Percentiles rank a stretch among this genome's conserved stretches.
phyloP scores from a whole-genome alignment of 2,329 filamentous ascomycete genomes.

The Neofusicoccum umdonicola region DNA sequence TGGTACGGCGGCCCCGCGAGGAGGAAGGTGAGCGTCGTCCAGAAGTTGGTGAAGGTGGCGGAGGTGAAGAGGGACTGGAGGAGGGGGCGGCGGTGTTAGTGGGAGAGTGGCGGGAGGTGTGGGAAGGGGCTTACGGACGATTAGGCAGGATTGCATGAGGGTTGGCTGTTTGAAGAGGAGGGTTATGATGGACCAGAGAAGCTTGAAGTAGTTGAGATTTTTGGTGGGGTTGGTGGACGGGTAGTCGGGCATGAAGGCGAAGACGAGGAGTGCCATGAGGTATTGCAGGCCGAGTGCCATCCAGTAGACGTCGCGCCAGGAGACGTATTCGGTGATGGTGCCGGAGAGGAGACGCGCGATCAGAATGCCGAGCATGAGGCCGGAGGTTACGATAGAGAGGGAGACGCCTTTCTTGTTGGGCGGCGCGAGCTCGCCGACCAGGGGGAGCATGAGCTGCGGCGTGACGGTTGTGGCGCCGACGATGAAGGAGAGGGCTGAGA shows the following conservation, averaged over 20 bases:
- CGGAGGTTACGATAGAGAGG: conserved; percentile 72
- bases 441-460: conserved; percentile 70
- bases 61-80: conserved; percentile 55
- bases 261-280: conserved; percentile 63
- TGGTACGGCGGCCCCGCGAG: conserved; percentile 68
- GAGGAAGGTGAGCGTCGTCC: conserved; percentile 78
- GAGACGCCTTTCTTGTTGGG: conserved; percentile 65
- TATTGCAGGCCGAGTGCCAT: conserved; percentile 70
- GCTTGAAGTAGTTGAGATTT: conserved; percentile 59
- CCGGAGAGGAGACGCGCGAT: conserved; percentile 74
- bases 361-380: conserved; percentile 72
- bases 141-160: conserved; percentile 66
- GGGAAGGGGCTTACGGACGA: conserved; percentile 30
- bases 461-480: conserved; percentile 77
- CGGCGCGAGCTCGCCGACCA: conserved; percentile 76
- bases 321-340: conserved; percentile 68
- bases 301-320: conserved; percentile 80
- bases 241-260: conserved; percentile 76
- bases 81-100: too few relatives aligned
- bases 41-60: conserved; percentile 64
- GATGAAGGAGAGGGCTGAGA: conserved; percentile 69
- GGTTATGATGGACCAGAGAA: conserved; percentile 63
- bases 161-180: conserved; percentile 66
- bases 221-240: conserved; percentile 67
- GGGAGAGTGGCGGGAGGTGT: too few relatives aligned